Evolutionary conservation across 208 protist genomes (phyloP).

Genomic region (Wallacemonas sp.): DNA sequence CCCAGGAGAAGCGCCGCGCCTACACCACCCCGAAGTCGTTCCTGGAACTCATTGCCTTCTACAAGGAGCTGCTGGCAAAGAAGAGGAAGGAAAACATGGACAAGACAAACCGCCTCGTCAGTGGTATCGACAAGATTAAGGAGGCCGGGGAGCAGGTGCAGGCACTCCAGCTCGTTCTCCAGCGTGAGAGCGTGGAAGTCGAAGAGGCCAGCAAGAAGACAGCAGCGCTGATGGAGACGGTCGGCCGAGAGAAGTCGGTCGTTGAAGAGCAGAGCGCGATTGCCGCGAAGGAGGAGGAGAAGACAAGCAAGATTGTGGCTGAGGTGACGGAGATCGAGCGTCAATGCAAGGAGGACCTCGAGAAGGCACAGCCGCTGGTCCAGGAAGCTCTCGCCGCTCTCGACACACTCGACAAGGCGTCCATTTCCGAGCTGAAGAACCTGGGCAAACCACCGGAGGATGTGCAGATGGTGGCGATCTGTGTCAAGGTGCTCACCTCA

Average conservation of each 20-base stretch:
- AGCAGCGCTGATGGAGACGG: constrained; percentile 92
- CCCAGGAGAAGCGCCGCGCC: constrained; percentile 94
- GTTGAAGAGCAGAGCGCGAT: constrained; percentile 95
- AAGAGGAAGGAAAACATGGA: constrained; percentile 92
- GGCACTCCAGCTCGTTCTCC: constrained; percentile 87
- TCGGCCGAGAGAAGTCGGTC: constrained; percentile 94
- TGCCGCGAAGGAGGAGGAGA: constrained; percentile 94
- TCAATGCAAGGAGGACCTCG: constrained; percentile 88
- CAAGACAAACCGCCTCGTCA: constrained; percentile 92
- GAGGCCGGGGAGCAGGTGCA: constrained; percentile 91
- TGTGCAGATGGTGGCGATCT: constrained; percentile 95
- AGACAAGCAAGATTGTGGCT: constrained; percentile 94
- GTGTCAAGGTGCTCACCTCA: constrained; percentile 94
- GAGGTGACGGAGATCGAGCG: constrained; percentile 90
- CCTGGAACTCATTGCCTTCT: constrained; percentile 98
- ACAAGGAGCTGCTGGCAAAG: constrained; percentile 94
- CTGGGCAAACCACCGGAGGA: constrained; percentile 95
- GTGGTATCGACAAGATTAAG: constrained; percentile 94
- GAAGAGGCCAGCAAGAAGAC: constrained; percentile 95
- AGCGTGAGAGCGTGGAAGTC: constrained; percentile 92
- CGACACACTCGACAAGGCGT: constrained; percentile 97
- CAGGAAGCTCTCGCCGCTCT: constrained; percentile 95
- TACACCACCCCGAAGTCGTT: constrained; percentile 99
- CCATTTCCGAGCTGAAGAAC: constrained; percentile 97
- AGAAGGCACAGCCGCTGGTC: constrained; percentile 94